Conservation (phyloP, 2,329 filamentous ascomycete species). For the Rhinocladiella mackenziei region DNA sequence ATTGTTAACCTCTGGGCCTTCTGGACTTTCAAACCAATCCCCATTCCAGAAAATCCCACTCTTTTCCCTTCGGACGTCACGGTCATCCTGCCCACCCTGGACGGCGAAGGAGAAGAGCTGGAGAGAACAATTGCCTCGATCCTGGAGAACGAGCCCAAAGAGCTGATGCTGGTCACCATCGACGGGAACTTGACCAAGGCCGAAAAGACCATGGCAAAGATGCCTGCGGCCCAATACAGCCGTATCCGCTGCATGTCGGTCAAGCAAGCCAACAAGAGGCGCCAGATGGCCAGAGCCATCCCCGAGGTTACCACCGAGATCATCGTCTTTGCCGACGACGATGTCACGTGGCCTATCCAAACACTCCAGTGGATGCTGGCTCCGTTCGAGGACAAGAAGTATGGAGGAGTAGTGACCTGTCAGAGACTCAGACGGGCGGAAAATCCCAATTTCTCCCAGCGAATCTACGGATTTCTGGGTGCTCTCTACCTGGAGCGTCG, state of each 20-base stretch:
- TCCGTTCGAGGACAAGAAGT: conserved; percentile 76
- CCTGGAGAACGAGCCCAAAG: conserved; percentile 54
- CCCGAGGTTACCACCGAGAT: conserved; percentile 78
- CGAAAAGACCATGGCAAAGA: conserved; percentile 54
- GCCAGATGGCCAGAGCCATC: conserved; percentile 87
- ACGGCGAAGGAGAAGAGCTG: conserved; percentile 79
- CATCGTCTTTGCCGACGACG: conserved; percentile 91
- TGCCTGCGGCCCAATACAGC: conserved; percentile 40
- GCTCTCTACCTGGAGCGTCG: conserved; percentile 88
- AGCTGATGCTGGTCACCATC: conserved; percentile 82
- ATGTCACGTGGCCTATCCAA: conserved; percentile 85
- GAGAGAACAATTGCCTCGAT: conserved; percentile 67
- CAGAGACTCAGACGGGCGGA: conserved; percentile 74
- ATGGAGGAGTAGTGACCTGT: conserved; percentile 88
- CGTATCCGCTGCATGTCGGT: conserved; percentile 49
- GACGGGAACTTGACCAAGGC: conserved; percentile 70
- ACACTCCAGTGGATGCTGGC: conserved; percentile 88
- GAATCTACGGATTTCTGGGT: conserved; percentile 82
- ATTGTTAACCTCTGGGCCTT: conserved; percentile 81
- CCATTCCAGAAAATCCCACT: conserved; percentile 73
- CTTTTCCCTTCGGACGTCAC: conserved; percentile 82
- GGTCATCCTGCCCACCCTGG: conserved; percentile 88
- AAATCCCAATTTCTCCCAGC: conserved; percentile 55
- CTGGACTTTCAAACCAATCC: conserved; percentile 80
- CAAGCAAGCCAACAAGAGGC: conserved; percentile 86